Percentiles rank a stretch among this genome's conserved stretches.
Evolutionary conservation across 2,329 filamentous ascomycete species (phyloP).

Genomic region (Fusarium siculi): DNA sequence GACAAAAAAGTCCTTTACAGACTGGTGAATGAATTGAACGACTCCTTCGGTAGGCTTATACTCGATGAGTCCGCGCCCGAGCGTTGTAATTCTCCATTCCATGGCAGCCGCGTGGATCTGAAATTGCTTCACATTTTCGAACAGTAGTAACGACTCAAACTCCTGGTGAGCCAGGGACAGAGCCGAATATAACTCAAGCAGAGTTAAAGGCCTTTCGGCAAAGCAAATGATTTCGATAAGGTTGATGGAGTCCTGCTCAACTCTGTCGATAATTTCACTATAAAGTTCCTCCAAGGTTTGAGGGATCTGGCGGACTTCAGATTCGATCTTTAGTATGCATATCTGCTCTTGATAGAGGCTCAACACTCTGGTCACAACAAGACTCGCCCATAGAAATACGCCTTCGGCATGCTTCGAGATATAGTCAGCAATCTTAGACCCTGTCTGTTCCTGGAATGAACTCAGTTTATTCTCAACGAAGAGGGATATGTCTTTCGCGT

Average conservation of each 20-base stretch:
- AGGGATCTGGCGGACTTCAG: constrained; percentile 33
- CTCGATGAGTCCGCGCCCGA: background rate
- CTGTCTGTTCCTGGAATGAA: background rate
- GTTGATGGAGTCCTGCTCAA: background rate
- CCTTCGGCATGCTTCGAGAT: constrained; percentile 45
- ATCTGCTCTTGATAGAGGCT: background rate
- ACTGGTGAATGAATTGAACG: background rate
- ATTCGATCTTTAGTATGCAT: constrained; percentile 30
- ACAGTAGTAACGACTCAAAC: no score
- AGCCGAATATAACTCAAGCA: background rate
- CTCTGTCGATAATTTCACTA: constrained; percentile 31
- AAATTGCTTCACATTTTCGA: no score
- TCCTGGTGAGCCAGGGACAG: background rate
- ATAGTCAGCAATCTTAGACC: constrained; percentile 2
- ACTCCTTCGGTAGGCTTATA: background rate
- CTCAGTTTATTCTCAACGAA: constrained; percentile 44
- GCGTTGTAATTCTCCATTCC: background rate
- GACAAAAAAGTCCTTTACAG: background rate
- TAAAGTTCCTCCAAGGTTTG: constrained; percentile 43
- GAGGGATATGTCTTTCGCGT: constrained; percentile 44
- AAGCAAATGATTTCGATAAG: background rate
- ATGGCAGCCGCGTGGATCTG: background rate
- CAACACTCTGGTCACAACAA: constrained; percentile 41
- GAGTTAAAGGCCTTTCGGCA: background rate
- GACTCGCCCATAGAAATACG: constrained; percentile 52